Evolutionary conservation across 345 rosid species (phyloP).

Genomic region (Pugionium dolabratum): DNA sequence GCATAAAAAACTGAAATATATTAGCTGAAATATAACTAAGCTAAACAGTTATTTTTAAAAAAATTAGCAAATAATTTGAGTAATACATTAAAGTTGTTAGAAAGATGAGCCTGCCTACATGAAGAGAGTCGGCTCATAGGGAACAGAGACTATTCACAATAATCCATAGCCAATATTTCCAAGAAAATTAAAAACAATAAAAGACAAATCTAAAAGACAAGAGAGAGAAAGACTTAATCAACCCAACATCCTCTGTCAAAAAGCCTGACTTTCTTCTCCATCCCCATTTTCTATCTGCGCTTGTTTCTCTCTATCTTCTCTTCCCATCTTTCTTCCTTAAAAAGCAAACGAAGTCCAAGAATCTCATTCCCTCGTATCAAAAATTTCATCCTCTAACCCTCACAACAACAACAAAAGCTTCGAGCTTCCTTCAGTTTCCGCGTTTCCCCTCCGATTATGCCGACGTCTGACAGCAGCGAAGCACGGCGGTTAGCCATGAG

Average conservation of each 20-base stretch:
- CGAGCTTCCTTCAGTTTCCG: slow-evolving; percentile 10
- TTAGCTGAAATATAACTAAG: background rate
- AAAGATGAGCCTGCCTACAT: slow-evolving; percentile 36
- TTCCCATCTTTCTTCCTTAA: slow-evolving; percentile 5
- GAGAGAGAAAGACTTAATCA: slow-evolving; percentile 18
- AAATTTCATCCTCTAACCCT: slow-evolving; percentile 20
- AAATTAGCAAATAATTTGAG: too few species aligned
- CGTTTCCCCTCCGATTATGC: slow-evolving; percentile 16
- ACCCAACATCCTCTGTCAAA: slow-evolving; percentile 42
- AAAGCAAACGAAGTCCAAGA: slow-evolving; percentile 23
- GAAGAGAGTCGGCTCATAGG: slow-evolving; percentile 39
- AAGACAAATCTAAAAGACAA: slow-evolving; percentile 24
- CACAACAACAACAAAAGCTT: background rate
- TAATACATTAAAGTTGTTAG: slow-evolving; percentile 11
- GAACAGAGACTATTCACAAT: slow-evolving; percentile 35
- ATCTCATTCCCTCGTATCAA: slow-evolving; percentile 19
- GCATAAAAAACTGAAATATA: background rate
- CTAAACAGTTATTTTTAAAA: background rate
- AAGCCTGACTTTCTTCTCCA: slow-evolving; percentile 39
- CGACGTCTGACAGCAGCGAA: slow-evolving; percentile 56
- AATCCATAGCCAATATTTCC: slow-evolving; percentile 33
- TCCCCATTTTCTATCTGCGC: slow-evolving; percentile 40
- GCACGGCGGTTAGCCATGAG: slow-evolving; percentile 40
- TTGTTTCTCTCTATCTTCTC: slow-evolving; percentile 11
- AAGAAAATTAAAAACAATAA: background rate